Base-by-base conservation (phyloP, 2,329 filamentous ascomycete genomes). In the Catunica adiposa region DNA sequence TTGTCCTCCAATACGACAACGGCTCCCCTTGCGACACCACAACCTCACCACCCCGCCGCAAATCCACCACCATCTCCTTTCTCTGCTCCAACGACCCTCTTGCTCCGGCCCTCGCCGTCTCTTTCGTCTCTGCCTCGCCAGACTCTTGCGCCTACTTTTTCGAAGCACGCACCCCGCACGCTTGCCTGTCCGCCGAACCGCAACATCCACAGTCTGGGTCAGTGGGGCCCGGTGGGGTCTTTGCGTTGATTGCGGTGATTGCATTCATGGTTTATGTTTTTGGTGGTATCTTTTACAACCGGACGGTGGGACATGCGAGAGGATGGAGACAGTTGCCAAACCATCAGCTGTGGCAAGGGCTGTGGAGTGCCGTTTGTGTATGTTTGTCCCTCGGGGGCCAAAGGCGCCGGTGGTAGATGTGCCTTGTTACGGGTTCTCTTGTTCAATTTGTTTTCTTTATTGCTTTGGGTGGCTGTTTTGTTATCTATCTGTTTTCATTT, bases 141-240 rank as follows among this genome's bases (percentile, higher is more conserved):
- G 89, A 97, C 65, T 84, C 94, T 59, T 98, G 92, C 74, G 81
- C 87, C 29, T 98, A 97, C 70, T 86, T 94, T 69, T 98, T 98
- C 71, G 89, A 97, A 67, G 83, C 89, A 52, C 84, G 90, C 61
- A 92, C 87, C 23, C 76, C 79, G 48, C 84, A 88, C 61, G 90
- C 89, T 9, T 98, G 92, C 63, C 73, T 77, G 11, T 73, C 73
- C 55, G 75, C 77, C 47, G 78, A 82, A 64, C 80, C 83, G 57
- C 80, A 84, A 66, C 86, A 85, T 66, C 74, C 86, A 70, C 69
- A 89, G 73, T 52, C 46, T n/a, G 56, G 56, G 9, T 72, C 82
- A 69, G 71, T 83, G 73, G 69, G 86, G 64, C 71, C 92, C 68
- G 64, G 85, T 66, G 70, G 88, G 72, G 68, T 98, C 11, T 98